Base-by-base conservation (phyloP, 345 rosid species). In the Chamaenerion angustifolium region DNA sequence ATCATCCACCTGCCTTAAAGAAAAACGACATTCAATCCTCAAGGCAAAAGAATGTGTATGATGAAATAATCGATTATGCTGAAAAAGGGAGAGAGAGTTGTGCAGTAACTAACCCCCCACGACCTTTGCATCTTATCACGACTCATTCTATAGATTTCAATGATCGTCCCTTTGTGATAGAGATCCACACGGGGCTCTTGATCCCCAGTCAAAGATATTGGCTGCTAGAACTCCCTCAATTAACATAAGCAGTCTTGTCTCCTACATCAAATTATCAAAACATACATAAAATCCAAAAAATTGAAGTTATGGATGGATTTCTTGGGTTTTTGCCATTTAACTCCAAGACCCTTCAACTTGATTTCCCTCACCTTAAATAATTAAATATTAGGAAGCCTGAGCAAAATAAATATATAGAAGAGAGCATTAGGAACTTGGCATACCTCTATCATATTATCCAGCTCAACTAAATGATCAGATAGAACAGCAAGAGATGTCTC, bases 161-260 rank as follows among this genome's bases (percentile, higher is more conserved):
- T 92, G 51, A 92, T 92, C 35, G 98, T 92, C 54, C 98, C 98
- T 61, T 92, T 84, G 59, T 84, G 98, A 70, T 92, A 92, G 51
- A 92, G 88, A 56, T 92, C 98, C 67, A 92, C 98, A 68, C 98
- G 87, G 23, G n/a, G 98, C 95, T 49, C 95, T 83, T 56, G 96
- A 87, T 60, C 98, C 98, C 98, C 98, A 92, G 69, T 92, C 98
- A 56, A 92, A 92, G 72, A 92, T 92, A 55, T 92, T 92, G 52
- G 98, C 98, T 62, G 98, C 98, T 49, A 92, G 81, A 67, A 84
- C 98, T 51, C 98, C 98, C 68, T 84, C 96, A 42, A 92, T 82
- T 41, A 92, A 76, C 45, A 79, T 79, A 57, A 87, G 93, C 77
- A 87, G 69, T 71, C 96, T 79, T 19, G 82, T 60, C 74, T 92